Percentiles rank a stretch among this genome's conserved stretches.
Evolutionary conservation across 352 stramenopile genomes (phyloP).

Genomic region (Pythium dissimile): DNA sequence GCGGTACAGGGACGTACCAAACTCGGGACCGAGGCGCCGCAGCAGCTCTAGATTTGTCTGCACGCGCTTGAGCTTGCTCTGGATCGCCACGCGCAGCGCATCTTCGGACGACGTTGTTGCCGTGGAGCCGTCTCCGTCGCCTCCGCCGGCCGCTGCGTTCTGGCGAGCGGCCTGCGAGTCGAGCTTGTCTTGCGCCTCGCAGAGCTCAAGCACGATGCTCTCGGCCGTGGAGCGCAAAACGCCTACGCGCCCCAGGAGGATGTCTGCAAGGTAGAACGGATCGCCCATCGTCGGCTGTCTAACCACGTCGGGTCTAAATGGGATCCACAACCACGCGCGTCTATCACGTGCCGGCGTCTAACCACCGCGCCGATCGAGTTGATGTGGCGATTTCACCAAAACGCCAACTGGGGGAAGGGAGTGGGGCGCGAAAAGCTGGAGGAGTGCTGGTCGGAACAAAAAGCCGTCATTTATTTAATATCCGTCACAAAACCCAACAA

Average conservation of each 20-base stretch:
- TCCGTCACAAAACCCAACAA: constrained; percentile 1
- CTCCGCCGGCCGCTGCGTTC: neutral
- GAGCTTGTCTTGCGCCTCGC: constrained; percentile 63
- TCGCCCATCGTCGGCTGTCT: constrained; percentile 67
- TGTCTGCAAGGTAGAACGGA: constrained; percentile 85
- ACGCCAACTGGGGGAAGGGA: constrained; percentile 12
- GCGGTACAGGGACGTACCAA: constrained; percentile 46
- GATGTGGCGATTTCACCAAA: constrained; percentile 17
- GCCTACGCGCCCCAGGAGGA: constrained; percentile 76
- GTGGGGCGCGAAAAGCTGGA: constrained; percentile 8
- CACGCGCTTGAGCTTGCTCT: constrained; percentile 83
- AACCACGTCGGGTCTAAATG: neutral
- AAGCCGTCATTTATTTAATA: constrained; percentile 16
- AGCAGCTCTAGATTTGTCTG: constrained; percentile 86
- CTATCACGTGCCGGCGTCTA: neutral
- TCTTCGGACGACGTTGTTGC: constrained; percentile 37
- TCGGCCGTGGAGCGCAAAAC: constrained; percentile 81
- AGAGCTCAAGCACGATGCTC: constrained; percentile 83
- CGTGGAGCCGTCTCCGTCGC: constrained; percentile 4
- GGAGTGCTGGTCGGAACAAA: constrained; percentile 14
- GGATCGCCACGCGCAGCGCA: constrained; percentile 69
- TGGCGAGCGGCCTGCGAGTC: constrained; percentile 32
- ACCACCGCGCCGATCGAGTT: neutral
- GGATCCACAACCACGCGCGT: constrained; percentile 2
- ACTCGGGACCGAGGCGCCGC: constrained; percentile 79